phyloP scores from a whole-genome alignment of 176 grass and related monocot species.

The Raddia guianensis region DNA sequence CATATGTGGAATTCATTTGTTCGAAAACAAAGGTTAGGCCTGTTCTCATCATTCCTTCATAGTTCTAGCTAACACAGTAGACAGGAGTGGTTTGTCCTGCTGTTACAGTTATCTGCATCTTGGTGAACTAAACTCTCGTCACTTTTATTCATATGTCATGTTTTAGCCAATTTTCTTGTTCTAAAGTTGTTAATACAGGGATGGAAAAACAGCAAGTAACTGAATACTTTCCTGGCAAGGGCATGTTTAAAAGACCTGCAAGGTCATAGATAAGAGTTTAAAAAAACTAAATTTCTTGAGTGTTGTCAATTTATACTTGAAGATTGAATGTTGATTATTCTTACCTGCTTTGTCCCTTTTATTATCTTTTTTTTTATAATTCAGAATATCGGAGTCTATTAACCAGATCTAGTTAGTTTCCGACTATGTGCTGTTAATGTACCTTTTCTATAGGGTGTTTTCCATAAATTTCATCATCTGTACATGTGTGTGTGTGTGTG shows the following conservation, averaged over 20 bases:
- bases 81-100: conserved; percentile 24
- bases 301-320: conserved; percentile 6
- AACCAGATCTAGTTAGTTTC: not conserved
- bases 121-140: not conserved
- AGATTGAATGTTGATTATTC: conserved; percentile 9
- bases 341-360: not conserved
- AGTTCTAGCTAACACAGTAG: not conserved
- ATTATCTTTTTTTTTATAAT: not conserved
- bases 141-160: not conserved
- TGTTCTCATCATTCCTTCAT: conserved; percentile 19
- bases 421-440: not conserved
- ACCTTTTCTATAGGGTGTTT: too few relatives aligned
- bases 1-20: conserved; percentile 97
- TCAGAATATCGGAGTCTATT: not conserved
- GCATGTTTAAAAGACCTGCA: too few relatives aligned
- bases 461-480: too few relatives aligned
- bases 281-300: not conserved
- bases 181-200: not conserved
- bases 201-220: not conserved
- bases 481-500: too few relatives aligned
- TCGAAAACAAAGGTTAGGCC: conserved; percentile 71
- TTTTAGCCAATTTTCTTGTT: conserved; percentile 10
- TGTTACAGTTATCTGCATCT: not conserved
- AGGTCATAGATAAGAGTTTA: not conserved
- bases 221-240: not conserved